A percentile compares a stretch with the other conserved stretches of the same genome.
Evolutionary conservation across 2,329 filamentous ascomycete genomes (phyloP).

Genomic region (Colletotrichum euphorbiae): DNA sequence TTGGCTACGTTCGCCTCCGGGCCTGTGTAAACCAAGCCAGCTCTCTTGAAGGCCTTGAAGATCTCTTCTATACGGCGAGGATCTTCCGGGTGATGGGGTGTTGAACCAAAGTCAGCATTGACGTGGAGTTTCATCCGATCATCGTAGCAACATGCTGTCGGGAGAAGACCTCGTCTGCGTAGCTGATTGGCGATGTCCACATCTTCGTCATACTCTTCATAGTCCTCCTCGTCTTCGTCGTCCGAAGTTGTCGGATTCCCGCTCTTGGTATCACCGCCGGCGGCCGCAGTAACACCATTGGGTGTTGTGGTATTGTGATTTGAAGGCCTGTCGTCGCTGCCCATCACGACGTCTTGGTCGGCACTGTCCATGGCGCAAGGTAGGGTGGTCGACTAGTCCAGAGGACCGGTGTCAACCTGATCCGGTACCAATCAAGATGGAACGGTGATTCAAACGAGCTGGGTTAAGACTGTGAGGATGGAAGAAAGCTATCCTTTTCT

Average conservation of each 20-base stretch:
- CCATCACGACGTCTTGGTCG: slow-evolving; percentile 49
- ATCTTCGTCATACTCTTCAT: slow-evolving; percentile 45
- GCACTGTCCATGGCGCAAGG: slow-evolving; percentile 28
- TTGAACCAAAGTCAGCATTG: slow-evolving; percentile 79
- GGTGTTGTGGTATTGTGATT: slow-evolving; percentile 52
- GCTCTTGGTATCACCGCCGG: slow-evolving; percentile 20
- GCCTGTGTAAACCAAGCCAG: slow-evolving; percentile 78
- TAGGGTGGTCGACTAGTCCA: slow-evolving; percentile 14
- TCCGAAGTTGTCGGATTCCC: slow-evolving; percentile 45
- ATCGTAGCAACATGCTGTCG: slow-evolving; percentile 89
- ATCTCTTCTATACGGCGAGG: slow-evolving; percentile 93
- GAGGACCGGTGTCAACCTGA: slow-evolving; percentile 6
- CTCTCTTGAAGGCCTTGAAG: slow-evolving; percentile 86
- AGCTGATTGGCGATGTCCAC: slow-evolving; percentile 53
- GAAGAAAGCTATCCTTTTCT: background rate
- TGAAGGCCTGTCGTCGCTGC: slow-evolving; percentile 58
- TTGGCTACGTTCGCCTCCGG: slow-evolving; percentile 64
- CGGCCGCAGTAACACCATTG: slow-evolving; percentile 47
- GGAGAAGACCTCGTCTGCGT: slow-evolving; percentile 63
- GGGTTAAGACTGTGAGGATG: background rate
- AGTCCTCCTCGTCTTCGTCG: slow-evolving; percentile 50
- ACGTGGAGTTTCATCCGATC: slow-evolving; percentile 95
- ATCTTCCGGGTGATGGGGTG: slow-evolving; percentile 92
- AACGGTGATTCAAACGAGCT: background rate
- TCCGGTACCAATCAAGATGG: background rate